phyloP scores from a whole-genome alignment of 1,284 basidiomycete genomes.

The Ceratobasidium sp. region DNA sequence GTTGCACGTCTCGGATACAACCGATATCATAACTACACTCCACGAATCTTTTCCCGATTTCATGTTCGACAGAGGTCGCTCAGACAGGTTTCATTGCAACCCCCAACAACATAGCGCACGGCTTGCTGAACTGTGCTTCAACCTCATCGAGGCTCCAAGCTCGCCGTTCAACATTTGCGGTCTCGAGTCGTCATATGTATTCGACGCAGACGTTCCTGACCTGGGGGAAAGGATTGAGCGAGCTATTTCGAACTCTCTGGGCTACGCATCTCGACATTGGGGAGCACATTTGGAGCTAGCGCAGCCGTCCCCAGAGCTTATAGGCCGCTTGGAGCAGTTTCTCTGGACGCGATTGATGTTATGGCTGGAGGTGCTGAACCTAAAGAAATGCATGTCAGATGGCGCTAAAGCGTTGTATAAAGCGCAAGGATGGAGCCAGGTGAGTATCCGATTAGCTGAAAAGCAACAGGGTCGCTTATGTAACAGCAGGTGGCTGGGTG shows the following conservation, averaged over 20 bases:
- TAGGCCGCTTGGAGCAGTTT: neutral
- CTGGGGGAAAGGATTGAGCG: neutral
- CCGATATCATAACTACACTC: neutral
- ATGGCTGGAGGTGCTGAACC: slow-evolving; percentile 40
- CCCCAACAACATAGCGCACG: neutral
- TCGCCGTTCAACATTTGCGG: slow-evolving; percentile 41
- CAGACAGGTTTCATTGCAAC: neutral
- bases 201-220: slow-evolving; percentile 7
- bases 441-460: neutral
- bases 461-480: neutral
- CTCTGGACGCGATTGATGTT: neutral
- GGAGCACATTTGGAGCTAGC: neutral
- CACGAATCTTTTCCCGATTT: slow-evolving; percentile 38
- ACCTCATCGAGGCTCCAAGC: neutral
- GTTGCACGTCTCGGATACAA: neutral
- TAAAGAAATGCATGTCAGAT: neutral
- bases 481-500: neutral
- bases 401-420: neutral
- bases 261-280: slow-evolving; percentile 36
- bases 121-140: slow-evolving; percentile 12
- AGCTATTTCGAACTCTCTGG: neutral
- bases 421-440: neutral
- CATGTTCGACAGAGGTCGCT: neutral
- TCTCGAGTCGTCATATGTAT: slow-evolving; percentile 25
- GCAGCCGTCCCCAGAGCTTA: neutral